Conservation (phyloP, 306 rosid species). For the Hylodesmum podocarpum region DNA sequence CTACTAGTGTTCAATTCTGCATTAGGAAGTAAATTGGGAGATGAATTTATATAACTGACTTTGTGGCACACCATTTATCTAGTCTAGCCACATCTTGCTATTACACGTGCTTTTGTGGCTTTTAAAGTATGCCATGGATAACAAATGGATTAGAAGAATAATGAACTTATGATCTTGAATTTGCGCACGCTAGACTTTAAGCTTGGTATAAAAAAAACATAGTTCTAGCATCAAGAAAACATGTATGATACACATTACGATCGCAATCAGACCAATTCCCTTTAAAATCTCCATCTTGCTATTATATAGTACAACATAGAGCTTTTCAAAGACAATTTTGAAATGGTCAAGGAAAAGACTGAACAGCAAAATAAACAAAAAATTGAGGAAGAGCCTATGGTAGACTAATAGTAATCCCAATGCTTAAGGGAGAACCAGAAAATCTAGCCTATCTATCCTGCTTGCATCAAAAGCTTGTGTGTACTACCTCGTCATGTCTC, state of each 20-base stretch:
- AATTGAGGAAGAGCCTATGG: background rate
- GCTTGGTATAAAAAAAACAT: background rate
- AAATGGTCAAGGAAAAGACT: background rate
- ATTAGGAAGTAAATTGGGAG: too few species aligned
- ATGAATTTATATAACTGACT: background rate
- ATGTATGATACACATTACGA: constrained; percentile 9
- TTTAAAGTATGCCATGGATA: background rate
- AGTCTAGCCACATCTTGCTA: background rate
- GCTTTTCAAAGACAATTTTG: constrained; percentile 21
- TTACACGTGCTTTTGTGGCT: background rate
- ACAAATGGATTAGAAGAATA: background rate
- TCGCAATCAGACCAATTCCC: background rate
- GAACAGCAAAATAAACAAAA: background rate
- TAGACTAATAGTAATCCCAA: constrained; percentile 14
- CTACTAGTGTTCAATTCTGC: too few species aligned
- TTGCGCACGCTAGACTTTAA: background rate
- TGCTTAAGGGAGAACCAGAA: constrained; percentile 25
- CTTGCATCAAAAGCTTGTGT: constrained; percentile 11
- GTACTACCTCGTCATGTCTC: constrained; percentile 18
- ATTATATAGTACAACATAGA: constrained; percentile 18
- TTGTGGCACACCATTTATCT: background rate
- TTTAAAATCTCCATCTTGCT: background rate
- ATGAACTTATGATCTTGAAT: background rate
- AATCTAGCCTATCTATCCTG: constrained; percentile 24
- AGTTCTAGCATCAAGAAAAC: background rate